Percentiles rank a stretch among this genome's conserved stretches.
phyloP scores from a whole-genome alignment of 1,139 yeast genomes.

The Magnusiomyces magnusii region DNA sequence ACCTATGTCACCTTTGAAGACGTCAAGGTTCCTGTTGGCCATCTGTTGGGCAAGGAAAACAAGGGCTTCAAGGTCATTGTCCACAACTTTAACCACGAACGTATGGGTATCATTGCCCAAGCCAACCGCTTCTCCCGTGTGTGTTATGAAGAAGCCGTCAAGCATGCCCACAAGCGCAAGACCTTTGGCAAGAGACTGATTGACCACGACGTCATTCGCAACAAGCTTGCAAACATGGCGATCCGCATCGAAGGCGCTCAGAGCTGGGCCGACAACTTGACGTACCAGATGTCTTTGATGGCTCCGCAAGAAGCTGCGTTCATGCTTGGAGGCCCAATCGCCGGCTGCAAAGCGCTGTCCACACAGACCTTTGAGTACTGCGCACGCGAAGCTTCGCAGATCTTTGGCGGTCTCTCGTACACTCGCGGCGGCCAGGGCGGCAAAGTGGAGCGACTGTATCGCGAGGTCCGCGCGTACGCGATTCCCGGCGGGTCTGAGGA shows the following conservation, averaged over 20 bases:
- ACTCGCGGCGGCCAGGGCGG: slow-evolving; percentile 41
- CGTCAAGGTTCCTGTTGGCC: slow-evolving; percentile 41
- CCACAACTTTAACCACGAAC: slow-evolving; percentile 42
- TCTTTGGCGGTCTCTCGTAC: slow-evolving; percentile 41
- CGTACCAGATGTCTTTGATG: slow-evolving; percentile 34
- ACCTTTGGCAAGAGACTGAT: slow-evolving; percentile 39
- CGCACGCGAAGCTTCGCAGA: slow-evolving; percentile 41
- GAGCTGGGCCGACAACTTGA: slow-evolving; percentile 34
- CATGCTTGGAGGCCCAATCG: slow-evolving; percentile 41
- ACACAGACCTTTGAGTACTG: slow-evolving; percentile 39
- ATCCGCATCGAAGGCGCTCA: slow-evolving; percentile 36
- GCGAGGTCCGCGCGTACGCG: slow-evolving; percentile 40
- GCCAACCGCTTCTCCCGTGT: slow-evolving; percentile 38
- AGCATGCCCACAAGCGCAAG: slow-evolving; percentile 38
- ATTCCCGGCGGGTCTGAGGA: slow-evolving; percentile 43
- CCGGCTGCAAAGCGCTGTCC: slow-evolving; percentile 39
- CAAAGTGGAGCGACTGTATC: slow-evolving; percentile 38
- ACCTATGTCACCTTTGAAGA: slow-evolving; percentile 38
- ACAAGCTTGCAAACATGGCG: slow-evolving; percentile 40
- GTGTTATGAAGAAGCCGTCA: slow-evolving; percentile 38
- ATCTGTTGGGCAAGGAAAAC: slow-evolving; percentile 38
- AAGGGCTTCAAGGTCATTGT: slow-evolving; percentile 40
- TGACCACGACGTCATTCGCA: slow-evolving; percentile 39
- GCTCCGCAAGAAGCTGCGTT: slow-evolving; percentile 36
- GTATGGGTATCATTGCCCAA: slow-evolving; percentile 37